Conservation (phyloP, 2,329 filamentous ascomycete genomes). For the Lasiodiplodia theobromae region DNA sequence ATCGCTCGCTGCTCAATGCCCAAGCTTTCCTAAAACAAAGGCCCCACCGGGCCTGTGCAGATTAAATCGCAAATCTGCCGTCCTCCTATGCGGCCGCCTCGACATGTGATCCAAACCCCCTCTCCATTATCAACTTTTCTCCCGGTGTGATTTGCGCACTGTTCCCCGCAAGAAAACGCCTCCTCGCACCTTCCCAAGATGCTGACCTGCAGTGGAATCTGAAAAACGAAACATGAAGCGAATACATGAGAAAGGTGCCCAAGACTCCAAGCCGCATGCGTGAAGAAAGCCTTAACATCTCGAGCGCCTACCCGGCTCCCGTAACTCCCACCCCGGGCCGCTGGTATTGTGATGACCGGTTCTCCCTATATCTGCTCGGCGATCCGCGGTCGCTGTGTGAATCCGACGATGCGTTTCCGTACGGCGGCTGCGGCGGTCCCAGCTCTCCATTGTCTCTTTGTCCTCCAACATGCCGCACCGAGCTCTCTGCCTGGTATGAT, state of each 20-base stretch:
- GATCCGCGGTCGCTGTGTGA: conserved; percentile 35
- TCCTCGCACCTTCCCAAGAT: conserved; percentile 27
- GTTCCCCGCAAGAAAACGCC: conserved; percentile 24
- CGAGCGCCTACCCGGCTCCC: conserved; percentile 11
- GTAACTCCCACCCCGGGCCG: conserved; percentile 42
- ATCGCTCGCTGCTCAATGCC: conserved; percentile 17
- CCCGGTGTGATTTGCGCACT: conserved; percentile 16
- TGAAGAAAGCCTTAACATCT: conserved; percentile 17
- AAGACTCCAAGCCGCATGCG: conserved; percentile 26
- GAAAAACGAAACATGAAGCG: conserved; percentile 22
- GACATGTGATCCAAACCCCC: conserved; percentile 20
- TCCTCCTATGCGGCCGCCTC: conserved; percentile 13
- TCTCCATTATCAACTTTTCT: conserved; percentile 25
- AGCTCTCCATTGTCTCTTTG: conserved; percentile 37
- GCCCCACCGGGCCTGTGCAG: conserved; percentile 13
- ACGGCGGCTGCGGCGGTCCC: conserved; percentile 43
- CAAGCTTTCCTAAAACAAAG: conserved; percentile 26
- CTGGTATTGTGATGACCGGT: conserved; percentile 41
- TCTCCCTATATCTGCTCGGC: conserved; percentile 47
- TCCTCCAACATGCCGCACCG: conserved; percentile 74
- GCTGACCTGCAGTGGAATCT: conserved; percentile 23
- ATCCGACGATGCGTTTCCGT: conserved; percentile 44
- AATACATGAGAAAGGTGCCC: conserved; percentile 27
- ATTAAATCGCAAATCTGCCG: conserved; percentile 19
- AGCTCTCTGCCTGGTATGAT: conserved; percentile 82